Evolutionary conservation across 495 filamentous ascomycete species (phyloP), one percentile per base, ranked within the genome.

Genomic region (Penicillium macrosclerotiorum): DNA sequence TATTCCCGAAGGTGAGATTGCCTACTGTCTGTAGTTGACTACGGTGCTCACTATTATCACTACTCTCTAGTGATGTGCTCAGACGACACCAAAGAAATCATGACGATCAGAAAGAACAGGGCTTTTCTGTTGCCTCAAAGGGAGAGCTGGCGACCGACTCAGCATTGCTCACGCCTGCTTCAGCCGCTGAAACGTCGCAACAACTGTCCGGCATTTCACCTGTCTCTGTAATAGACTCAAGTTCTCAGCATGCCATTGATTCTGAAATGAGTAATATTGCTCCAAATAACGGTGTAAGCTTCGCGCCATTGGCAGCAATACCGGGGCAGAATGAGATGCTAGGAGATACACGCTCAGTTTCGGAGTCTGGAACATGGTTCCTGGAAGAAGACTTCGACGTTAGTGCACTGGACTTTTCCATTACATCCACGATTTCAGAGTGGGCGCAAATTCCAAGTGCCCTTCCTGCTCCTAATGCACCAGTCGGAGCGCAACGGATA

Each of bases 1-100:
- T 64, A 62, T 19, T 57, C 63, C 16, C 47, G 60, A 37, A 59
- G 52, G 56, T 63, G 22, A 17, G 13, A n/a, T n/a, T n/a, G n/a
- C n/a, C n/a, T n/a, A n/a, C n/a, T n/a, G n/a, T n/a, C n/a, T n/a
- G n/a, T n/a, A n/a, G n/a, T n/a, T n/a, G n/a, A n/a, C n/a, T n/a
- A n/a, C n/a, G n/a, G n/a, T n/a, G n/a, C n/a, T n/a, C n/a, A n/a
- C n/a, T n/a, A n/a, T n/a, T n/a, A n/a, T n/a, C 20, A 18, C 27
- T 26, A 16, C 14, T 22, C 4, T 9, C 4, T 18, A 63, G 60
- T 45, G 60, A 63, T 48, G 57, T 57, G 2, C 34, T 63, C n/a
- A 33, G 57, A 17, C 48, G 60, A 23, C 60, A 64, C 36, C 51
- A 57, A 25, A 44, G 45, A 25, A 54, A 42, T 33, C 57, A 61